Evolutionary conservation across 176 grass and related monocot genomes (phyloP).

Genomic region (Thinopyrum elongatum): DNA sequence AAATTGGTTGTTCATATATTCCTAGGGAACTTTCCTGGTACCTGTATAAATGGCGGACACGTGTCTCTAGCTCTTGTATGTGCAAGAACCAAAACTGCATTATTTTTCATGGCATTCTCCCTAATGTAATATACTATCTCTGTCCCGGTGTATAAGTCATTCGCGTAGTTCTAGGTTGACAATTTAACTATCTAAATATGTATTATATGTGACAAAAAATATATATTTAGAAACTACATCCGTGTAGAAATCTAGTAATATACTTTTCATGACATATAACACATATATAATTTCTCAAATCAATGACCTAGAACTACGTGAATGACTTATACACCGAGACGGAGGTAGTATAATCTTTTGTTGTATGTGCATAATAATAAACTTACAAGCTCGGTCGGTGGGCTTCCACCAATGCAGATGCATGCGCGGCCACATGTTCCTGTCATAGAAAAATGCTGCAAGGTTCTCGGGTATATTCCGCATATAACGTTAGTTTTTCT

Average conservation of each 20-base stretch:
- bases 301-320: too few relatives aligned
- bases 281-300: too few relatives aligned
- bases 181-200: too few relatives aligned
- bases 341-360: not conserved
- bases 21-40: not conserved
- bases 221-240: too few relatives aligned
- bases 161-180: too few relatives aligned
- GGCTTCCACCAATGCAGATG: conserved; percentile 15
- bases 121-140: too few relatives aligned
- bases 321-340: too few relatives aligned
- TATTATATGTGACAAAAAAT: too few relatives aligned
- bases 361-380: not conserved
- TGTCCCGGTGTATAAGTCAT: too few relatives aligned
- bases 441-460: conserved; percentile 6
- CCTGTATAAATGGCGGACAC: not conserved
- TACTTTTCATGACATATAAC: too few relatives aligned
- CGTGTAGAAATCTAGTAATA: too few relatives aligned
- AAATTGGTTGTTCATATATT: not conserved
- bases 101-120: not conserved
- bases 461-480: conserved; percentile 29
- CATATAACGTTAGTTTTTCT: not conserved
- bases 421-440: conserved; percentile 21
- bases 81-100: not conserved
- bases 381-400: conserved; percentile 10
- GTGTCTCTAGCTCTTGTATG: not conserved